Conservation (phyloP, 1,284 basidiomycete genomes). For the Cutaneotrichosporon daszewskae region DNA sequence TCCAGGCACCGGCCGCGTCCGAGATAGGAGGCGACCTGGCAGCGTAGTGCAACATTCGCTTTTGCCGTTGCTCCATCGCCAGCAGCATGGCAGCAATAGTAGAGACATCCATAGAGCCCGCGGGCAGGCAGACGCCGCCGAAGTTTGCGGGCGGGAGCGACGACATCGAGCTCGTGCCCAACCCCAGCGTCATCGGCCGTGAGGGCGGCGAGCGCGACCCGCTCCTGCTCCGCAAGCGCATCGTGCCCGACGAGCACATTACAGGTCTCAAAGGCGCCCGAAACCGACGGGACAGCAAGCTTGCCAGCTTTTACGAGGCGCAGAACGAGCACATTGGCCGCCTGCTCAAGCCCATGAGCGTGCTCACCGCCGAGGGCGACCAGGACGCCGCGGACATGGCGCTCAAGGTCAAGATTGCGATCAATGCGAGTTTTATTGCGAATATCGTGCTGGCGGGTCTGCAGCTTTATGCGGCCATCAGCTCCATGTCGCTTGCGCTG, state of each 20-base stretch:
- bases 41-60: too few species aligned
- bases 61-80: too few species aligned
- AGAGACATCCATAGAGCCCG: slow-evolving; percentile 1
- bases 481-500: slow-evolving; percentile 75
- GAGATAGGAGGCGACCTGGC: too few species aligned
- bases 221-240: slow-evolving; percentile 42
- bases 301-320: slow-evolving; percentile 60
- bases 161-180: slow-evolving; percentile 37
- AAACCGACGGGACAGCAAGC: slow-evolving; percentile 31
- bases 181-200: slow-evolving; percentile 26
- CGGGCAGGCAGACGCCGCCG: neutral
- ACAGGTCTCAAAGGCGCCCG: slow-evolving; percentile 23
- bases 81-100: too few species aligned
- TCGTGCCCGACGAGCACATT: slow-evolving; percentile 46
- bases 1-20: too few species aligned
- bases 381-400: slow-evolving; percentile 32
- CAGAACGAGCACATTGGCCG: slow-evolving; percentile 84
- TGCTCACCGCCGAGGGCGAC: slow-evolving; percentile 45
- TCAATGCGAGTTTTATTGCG: slow-evolving; percentile 71
- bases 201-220: slow-evolving; percentile 49
- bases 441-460: slow-evolving; percentile 61
- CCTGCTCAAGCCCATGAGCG: slow-evolving; percentile 81
- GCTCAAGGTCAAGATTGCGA: slow-evolving; percentile 74
- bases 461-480: slow-evolving; percentile 69
- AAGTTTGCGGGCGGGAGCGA: neutral